A percentile compares a stretch with the other conserved stretches of the same genome.
Conservation (phyloP, 2,329 filamentous ascomycete species). For the Stagonosporopsis rhizophila region DNA sequence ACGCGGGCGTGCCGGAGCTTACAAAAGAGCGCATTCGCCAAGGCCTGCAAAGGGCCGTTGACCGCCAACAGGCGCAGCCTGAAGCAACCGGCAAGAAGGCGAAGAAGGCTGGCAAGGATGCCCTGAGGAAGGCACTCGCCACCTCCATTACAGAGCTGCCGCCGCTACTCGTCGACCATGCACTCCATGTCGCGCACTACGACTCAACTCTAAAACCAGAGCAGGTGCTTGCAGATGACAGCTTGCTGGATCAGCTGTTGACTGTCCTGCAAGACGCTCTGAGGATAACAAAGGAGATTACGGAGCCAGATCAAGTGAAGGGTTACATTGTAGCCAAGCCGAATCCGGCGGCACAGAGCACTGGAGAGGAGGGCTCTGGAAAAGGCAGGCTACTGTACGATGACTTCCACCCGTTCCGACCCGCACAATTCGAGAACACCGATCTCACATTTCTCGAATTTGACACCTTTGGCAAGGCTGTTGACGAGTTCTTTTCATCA, state of each 20-base stretch:
- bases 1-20: constrained; percentile 73
- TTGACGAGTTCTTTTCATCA: constrained; percentile 97
- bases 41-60: constrained; percentile 71
- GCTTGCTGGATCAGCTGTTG: constrained; percentile 71
- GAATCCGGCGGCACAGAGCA: constrained; percentile 43
- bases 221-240: constrained; percentile 72
- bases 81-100: constrained; percentile 68
- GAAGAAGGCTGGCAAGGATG: constrained; percentile 75
- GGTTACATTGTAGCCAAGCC: constrained; percentile 88
- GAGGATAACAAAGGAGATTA: constrained; percentile 72
- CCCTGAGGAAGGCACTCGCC: constrained; percentile 79
- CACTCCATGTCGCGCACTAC: constrained; percentile 72
- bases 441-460: constrained; percentile 75
- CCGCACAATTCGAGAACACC: constrained; percentile 77
- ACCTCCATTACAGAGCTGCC: constrained; percentile 88
- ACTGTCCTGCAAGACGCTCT: constrained; percentile 73
- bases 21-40: constrained; percentile 74
- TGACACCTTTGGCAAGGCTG: constrained; percentile 87
- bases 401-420: constrained; percentile 93
- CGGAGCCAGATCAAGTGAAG: constrained; percentile 68
- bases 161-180: constrained; percentile 86
- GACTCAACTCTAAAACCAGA: constrained; percentile 72
- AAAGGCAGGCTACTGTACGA: constrained; percentile 73
- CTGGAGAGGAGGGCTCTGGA: constrained; percentile 53
- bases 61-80: constrained; percentile 62